Base-by-base conservation (phyloP, 768 basidiomycete species). In the Boletus sp. region DNA sequence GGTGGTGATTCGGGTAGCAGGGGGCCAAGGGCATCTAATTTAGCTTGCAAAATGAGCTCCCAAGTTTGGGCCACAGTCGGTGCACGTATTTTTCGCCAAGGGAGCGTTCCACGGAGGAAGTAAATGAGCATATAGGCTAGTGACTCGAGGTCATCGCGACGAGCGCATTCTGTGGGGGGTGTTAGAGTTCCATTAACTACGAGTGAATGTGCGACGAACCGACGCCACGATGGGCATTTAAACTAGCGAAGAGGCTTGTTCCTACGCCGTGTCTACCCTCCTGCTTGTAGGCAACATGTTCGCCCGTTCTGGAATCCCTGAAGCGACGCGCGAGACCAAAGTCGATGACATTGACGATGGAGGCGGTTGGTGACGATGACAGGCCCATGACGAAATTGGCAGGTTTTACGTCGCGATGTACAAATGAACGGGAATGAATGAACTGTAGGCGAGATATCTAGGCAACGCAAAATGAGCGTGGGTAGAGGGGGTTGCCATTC, bases 361-460 rank as follows among this genome's bases (percentile, higher is more conserved):
- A 79, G 0, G 80, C 66, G 70, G 81, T 75, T 58, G 83, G 85
- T 57, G 84, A 84, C 43, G 84, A 81, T 0, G 67, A 44, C 15
- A 54, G 51, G 58, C 93, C 91, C 92, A 98, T 98, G 56, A 99
- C 87, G 69, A 99, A 99, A 75, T 99, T 98, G 64, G 96, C 96
- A 35, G 96, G 96, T 71, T 98, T 99, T 72, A 99, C 89, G 69
- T 98, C 96, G 60, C 96, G 90, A 71, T 98, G 96, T 39, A 97
- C 85, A 62, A 96, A 88, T 65, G 92, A 90, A 66, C 92, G 88
- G 1, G 90, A 91, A 74, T 99, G 96, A 61, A 98, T 93, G 71
- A 93, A 98, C 71, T 97, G 92, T 65, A 98, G 87, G 45, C 96
- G 93, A 8, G 93, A 92, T 70, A 97, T 86, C 93, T 95, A 64